Evolutionary conservation across 2,329 filamentous ascomycete species (phyloP).

Genomic region (Aspergillus udagawae): DNA sequence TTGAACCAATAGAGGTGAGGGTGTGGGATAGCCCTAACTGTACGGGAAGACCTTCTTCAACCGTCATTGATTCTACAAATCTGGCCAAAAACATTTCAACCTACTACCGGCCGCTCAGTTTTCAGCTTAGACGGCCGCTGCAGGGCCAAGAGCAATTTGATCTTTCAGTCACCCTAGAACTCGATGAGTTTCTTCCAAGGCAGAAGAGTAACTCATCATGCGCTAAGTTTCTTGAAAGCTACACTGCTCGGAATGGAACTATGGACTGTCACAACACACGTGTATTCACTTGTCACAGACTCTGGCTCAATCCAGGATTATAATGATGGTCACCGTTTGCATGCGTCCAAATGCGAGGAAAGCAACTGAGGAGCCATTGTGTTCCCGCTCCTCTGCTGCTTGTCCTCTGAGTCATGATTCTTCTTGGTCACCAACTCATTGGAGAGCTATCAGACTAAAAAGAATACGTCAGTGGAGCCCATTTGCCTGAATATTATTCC

Average conservation of each 20-base stretch:
- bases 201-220: not conserved
- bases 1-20: slow-evolving; percentile 5
- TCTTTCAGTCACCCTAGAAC: not conserved
- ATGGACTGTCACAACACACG: not conserved
- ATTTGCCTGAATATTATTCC: too few species aligned
- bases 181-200: not conserved
- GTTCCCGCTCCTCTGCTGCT: too few species aligned
- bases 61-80: slow-evolving; percentile 1
- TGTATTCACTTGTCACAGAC: slow-evolving; percentile 3
- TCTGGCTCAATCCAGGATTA: slow-evolving; percentile 2
- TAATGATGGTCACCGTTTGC: not conserved
- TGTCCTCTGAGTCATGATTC: too few species aligned
- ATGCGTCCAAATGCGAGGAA: too few species aligned
- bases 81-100: slow-evolving; percentile 4
- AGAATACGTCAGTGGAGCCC: too few species aligned
- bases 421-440: too few species aligned
- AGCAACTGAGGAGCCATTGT: too few species aligned
- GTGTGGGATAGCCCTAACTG: slow-evolving; percentile 4
- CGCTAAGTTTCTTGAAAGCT: slow-evolving; percentile 1
- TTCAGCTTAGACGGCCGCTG: slow-evolving; percentile 1
- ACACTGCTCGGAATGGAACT: not conserved
- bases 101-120: slow-evolving; percentile 4
- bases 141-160: not conserved
- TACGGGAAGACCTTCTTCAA: slow-evolving; percentile 3
- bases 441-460: too few species aligned